Evolutionary conservation across 345 rosid genomes (phyloP).

Genomic region (Hibiscus mutabilis): DNA sequence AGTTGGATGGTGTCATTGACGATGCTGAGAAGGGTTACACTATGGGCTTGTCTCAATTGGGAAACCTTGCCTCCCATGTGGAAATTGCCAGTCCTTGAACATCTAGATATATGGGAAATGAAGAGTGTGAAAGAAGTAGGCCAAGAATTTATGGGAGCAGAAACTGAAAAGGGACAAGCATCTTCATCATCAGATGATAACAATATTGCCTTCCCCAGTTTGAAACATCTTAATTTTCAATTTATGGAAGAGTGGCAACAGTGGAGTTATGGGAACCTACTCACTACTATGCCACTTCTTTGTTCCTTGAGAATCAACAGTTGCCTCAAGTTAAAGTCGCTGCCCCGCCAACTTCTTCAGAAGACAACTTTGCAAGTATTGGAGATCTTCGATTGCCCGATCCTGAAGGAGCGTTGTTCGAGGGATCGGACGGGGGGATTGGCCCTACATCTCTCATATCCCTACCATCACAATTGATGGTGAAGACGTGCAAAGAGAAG

Average conservation of each 20-base stretch:
- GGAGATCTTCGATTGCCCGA: not conserved
- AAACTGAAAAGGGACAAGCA: not conserved
- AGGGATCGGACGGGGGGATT: not conserved
- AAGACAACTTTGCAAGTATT: not conserved
- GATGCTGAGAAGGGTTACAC: not conserved
- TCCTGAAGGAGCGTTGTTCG: not conserved
- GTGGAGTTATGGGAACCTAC: not conserved
- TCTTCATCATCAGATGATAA: not conserved
- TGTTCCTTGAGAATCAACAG: not conserved
- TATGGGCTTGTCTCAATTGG: not conserved
- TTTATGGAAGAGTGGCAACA: not conserved
- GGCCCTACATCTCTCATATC: not conserved
- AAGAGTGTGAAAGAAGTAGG: constrained; percentile 7
- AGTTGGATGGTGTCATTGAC: not conserved
- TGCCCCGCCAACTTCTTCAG: not conserved
- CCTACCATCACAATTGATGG: constrained; percentile 2
- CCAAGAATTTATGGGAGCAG: not conserved
- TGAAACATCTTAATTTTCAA: not conserved
- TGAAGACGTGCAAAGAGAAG: not conserved
- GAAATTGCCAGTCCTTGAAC: not conserved
- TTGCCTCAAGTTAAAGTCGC: not conserved
- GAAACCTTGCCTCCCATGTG: not conserved
- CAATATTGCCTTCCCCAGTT: not conserved
- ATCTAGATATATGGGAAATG: constrained; percentile 5
- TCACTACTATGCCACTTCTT: not conserved